Conservation (phyloP, 1,284 basidiomycete species). For the Ceratobasidium sp. region DNA sequence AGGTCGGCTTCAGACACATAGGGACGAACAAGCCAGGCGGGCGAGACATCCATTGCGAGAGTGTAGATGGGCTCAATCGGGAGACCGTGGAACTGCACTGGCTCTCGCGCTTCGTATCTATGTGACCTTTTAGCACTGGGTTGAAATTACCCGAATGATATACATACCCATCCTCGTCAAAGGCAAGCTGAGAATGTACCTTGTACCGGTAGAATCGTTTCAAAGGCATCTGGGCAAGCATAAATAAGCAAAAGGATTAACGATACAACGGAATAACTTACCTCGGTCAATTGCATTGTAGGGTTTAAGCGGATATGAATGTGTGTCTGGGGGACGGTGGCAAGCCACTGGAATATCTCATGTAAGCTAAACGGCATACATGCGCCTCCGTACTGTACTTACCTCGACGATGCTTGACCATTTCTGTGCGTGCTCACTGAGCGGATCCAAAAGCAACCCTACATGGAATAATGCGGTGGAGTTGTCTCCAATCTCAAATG, state of each 20-base stretch:
- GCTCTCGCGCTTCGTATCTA: slow-evolving; percentile 35
- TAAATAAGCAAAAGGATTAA: neutral
- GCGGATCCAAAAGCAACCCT: slow-evolving; percentile 83
- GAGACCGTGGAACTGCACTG: slow-evolving; percentile 69
- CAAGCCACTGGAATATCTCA: slow-evolving; percentile 56
- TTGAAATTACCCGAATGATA: slow-evolving; percentile 47
- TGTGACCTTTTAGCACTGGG: slow-evolving; percentile 47
- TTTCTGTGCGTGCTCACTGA: slow-evolving; percentile 86
- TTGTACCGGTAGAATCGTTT: slow-evolving; percentile 95
- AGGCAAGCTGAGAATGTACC: slow-evolving; percentile 70
- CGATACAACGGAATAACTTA: slow-evolving; percentile 55
- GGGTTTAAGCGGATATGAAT: slow-evolving; percentile 85
- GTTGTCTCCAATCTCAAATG: slow-evolving; percentile 78
- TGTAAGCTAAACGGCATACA: neutral
- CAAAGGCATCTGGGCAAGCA: slow-evolving; percentile 75
- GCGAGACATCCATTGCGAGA: slow-evolving; percentile 88
- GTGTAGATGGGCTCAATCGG: slow-evolving; percentile 84
- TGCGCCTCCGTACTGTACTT: slow-evolving; percentile 47
- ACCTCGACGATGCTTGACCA: slow-evolving; percentile 86
- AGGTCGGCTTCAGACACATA: slow-evolving; percentile 91
- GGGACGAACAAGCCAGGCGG: slow-evolving; percentile 93
- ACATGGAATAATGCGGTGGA: slow-evolving; percentile 78
- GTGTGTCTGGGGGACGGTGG: slow-evolving; percentile 64
- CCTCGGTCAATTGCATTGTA: slow-evolving; percentile 70
- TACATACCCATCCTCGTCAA: slow-evolving; percentile 79